phyloP scores from a whole-genome alignment of 352 stramenopile genomes.

The Lagenidium giganteum region DNA sequence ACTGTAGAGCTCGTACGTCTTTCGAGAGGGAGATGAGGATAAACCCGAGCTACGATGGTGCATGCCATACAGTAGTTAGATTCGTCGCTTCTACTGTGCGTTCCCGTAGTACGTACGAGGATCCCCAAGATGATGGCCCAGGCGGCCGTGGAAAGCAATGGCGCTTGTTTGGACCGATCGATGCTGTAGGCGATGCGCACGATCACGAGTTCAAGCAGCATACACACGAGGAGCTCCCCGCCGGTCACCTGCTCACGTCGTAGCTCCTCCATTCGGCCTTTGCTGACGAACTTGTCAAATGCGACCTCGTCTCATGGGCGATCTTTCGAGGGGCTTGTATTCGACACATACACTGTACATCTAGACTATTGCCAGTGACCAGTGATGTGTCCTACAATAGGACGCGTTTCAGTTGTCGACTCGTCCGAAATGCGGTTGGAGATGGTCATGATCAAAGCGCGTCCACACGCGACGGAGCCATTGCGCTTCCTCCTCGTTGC shows the following conservation, averaged over 20 bases:
- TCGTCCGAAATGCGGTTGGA: conserved; percentile 21
- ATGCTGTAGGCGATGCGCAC: conserved; percentile 57
- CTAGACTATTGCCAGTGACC: too few species aligned
- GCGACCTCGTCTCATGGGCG: too few species aligned
- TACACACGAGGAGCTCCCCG: conserved; percentile 37
- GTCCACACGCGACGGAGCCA: conserved; percentile 24
- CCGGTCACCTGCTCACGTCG: conserved; percentile 28
- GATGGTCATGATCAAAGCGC: conserved; percentile 17
- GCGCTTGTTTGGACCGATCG: conserved; percentile 26
- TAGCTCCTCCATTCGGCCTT: conserved; percentile 13
- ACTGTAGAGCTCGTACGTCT: conserved; percentile 6
- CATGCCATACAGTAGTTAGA: neutral
- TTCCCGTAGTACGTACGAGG: conserved; percentile 10
- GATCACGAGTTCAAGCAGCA: conserved; percentile 39
- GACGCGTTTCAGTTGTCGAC: too few species aligned
- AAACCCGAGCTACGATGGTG: conserved; percentile 5
- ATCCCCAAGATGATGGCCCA: conserved; percentile 56
- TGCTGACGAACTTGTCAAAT: too few species aligned
- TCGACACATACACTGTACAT: too few species aligned
- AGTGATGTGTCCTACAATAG: too few species aligned
- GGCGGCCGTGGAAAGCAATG: conserved; percentile 37
- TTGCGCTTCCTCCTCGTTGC: conserved; percentile 21
- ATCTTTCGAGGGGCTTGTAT: too few species aligned
- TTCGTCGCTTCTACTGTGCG: neutral
- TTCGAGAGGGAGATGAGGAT: conserved; percentile 13